Conservation (phyloP, 2,329 filamentous ascomycete species). For the Achaetomium macrosporum region DNA sequence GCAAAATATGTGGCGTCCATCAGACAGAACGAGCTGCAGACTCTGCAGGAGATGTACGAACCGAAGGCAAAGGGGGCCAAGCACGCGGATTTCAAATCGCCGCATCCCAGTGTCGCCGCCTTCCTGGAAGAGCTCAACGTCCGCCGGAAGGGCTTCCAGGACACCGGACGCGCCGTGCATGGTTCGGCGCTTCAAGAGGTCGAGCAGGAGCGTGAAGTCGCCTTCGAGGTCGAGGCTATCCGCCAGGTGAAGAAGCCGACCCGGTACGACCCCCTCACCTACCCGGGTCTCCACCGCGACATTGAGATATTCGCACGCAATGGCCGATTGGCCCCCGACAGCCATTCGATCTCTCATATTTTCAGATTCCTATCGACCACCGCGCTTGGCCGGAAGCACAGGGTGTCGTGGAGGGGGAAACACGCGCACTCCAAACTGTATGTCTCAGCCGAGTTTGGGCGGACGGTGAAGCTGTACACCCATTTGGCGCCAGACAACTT, state of each 20-base stretch:
- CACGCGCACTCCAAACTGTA: conserved; percentile 28
- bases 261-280: conserved; percentile 35
- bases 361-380: conserved; percentile 37
- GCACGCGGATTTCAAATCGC: conserved; percentile 16
- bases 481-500: conserved; percentile 31
- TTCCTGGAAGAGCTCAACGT: conserved; percentile 31
- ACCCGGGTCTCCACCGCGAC: conserved; percentile 42
- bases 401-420: conserved; percentile 18
- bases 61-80: conserved; percentile 23
- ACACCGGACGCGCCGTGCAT: conserved; percentile 39
- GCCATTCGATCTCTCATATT: conserved; percentile 35
- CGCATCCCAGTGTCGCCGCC: conserved; percentile 19
- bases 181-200: conserved; percentile 54
- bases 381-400: conserved; percentile 31
- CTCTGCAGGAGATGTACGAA: conserved; percentile 52
- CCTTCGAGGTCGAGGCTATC: conserved; percentile 51
- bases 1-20: conserved; percentile 39
- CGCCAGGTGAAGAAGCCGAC: conserved; percentile 47
- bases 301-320: conserved; percentile 41
- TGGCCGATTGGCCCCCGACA: conserved; percentile 36
- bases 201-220: conserved; percentile 54
- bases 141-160: conserved; percentile 28
- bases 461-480: conserved; percentile 35
- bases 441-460: conserved; percentile 42
- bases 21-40: conserved; percentile 49